Base-by-base conservation (phyloP, 768 basidiomycete species). In the Agrocybe chaxingu region DNA sequence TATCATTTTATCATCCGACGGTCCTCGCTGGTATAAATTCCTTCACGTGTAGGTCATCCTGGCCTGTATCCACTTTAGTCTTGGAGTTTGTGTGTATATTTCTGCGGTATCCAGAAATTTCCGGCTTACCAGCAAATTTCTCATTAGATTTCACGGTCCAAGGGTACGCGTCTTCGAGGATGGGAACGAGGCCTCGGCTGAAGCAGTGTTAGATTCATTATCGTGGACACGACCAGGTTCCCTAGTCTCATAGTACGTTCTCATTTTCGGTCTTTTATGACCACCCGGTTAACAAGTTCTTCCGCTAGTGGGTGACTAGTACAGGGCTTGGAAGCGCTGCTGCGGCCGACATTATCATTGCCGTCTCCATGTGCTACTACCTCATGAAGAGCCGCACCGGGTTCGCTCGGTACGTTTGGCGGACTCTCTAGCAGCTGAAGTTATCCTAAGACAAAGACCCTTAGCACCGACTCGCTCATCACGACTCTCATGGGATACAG, bases 251-350 rank as follows among this genome's bases (percentile, higher is more conserved):
- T 72, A 38, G 71, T 75, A 53, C 43, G 70, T 57, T 18, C 32
- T 42, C 55, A 31, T 29, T 42, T 42, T 31, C 33, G 42, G 12
- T 33, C 31, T 40, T 43, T 39, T 43, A 19, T n/a, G 18, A 33
- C 19, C 18, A 45, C 35, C 24, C n/a, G 34, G 35, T 12, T 42
- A 49, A 50, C 45, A 47, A 32, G 43, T 59, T 81, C 80, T 77
- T 79, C 78, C 64, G 80, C 76, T 51, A 66, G 78, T 79, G 78
- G 79, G 70, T 81, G 10, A 75, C 78, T 7, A 74, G 71, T 54
- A 55, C 70, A 19, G 79, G 77, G 1, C 63, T 76, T 42, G 73
- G 75, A 32, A 71, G 74, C 48, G 75, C 76, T 19, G 74, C 75
- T n/a, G 71, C 71, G 11, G 72, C 76, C 8, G 78, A 80, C 55